phyloP scores from a whole-genome alignment of 1,284 basidiomycete species.

The Apiotrichum porosum region DNA sequence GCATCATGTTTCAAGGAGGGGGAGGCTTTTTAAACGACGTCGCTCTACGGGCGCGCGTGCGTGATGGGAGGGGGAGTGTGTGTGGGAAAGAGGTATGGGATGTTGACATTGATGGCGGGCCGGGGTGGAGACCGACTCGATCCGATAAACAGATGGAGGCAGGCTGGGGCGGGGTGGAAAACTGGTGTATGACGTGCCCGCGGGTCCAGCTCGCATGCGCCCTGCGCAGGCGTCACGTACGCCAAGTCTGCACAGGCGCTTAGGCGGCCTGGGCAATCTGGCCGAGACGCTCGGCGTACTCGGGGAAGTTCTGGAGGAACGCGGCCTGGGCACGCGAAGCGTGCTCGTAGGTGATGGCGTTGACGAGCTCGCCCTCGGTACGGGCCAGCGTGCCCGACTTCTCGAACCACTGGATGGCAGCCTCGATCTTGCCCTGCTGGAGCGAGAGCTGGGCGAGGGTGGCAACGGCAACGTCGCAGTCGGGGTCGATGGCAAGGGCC shows the following conservation, averaged over 20 bases:
- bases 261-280: constrained; percentile 47
- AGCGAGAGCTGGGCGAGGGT: constrained; percentile 90
- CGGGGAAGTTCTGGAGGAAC: constrained; percentile 76
- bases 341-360: constrained; percentile 72
- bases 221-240: background rate
- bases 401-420: constrained; percentile 83
- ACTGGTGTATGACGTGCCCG: no score
- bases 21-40: no score
- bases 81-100: background rate
- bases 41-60: background rate
- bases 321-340: constrained; percentile 74
- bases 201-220: no score
- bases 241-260: no score
- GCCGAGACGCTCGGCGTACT: constrained; percentile 57
- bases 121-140: no score
- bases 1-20: background rate
- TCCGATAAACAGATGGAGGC: no score
- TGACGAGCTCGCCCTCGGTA: constrained; percentile 84
- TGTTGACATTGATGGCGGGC: no score
- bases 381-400: constrained; percentile 79
- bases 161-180: no score
- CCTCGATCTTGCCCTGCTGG: constrained; percentile 84
- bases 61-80: no score
- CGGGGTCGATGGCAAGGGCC: constrained; percentile 79
- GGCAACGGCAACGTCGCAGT: constrained; percentile 94